Conservation (phyloP, 2,329 filamentous ascomycete genomes). For the Dactylellina cionopaga region DNA sequence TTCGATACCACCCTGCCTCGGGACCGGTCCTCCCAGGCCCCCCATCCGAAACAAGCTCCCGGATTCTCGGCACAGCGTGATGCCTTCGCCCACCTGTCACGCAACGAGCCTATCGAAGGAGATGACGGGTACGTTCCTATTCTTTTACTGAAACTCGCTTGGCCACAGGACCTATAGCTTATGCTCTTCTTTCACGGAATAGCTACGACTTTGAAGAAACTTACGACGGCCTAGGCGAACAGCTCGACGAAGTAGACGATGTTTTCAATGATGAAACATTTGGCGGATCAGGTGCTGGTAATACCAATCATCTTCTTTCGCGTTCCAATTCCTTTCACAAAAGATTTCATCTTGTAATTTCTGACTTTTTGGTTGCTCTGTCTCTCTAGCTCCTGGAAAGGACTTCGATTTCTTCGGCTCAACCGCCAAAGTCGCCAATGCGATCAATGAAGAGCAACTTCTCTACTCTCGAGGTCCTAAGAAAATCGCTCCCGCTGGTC, state of each 20-base stretch:
- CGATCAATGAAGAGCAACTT: conserved; percentile 89
- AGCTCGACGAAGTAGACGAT: conserved; percentile 90
- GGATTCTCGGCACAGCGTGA: conserved; percentile 86
- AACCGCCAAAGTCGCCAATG: conserved; percentile 85
- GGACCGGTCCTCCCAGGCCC: conserved; percentile 70
- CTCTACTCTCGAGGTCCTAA: conserved; percentile 75
- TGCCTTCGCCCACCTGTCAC: conserved; percentile 84
- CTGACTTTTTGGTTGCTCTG: conserved; percentile 2
- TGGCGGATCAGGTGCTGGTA: conserved; percentile 66
- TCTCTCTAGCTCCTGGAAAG: conserved; percentile 72
- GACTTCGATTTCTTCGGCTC: conserved; percentile 98
- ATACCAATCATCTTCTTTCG: conserved; percentile 54
- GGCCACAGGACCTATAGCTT: conserved; percentile 6
- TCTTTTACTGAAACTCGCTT: not conserved
- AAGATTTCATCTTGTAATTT: not conserved
- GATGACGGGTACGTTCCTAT: conserved; percentile 58
- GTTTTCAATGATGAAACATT: conserved; percentile 98
- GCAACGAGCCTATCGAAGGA: conserved; percentile 71
- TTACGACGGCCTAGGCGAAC: conserved; percentile 91
- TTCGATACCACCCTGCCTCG: conserved; percentile 73
- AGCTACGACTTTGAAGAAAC: conserved; percentile 94
- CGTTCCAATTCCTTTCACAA: not conserved
- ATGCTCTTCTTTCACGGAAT: conserved; percentile 61
- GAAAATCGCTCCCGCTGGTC: conserved; percentile 65
- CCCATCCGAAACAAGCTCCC: conserved; percentile 67